phyloP scores from a whole-genome alignment of 2,329 filamentous ascomycete species.

The Chrysoporthe puriensis region DNA sequence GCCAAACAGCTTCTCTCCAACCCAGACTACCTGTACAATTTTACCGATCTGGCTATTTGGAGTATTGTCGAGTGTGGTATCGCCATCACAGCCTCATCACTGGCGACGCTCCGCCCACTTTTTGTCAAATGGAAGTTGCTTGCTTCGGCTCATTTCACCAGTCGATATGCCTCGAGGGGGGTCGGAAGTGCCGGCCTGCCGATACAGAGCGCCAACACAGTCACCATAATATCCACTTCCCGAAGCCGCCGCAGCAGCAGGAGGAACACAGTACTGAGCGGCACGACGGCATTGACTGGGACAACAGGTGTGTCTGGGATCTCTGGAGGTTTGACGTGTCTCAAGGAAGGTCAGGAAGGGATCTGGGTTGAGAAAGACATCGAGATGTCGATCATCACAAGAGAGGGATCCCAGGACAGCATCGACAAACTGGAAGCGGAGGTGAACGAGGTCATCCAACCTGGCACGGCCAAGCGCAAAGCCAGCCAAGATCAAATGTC shows the following conservation, averaged over 20 bases:
- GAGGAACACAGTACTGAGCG: conserved; percentile 12
- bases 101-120: conserved; percentile 40
- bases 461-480: conserved; percentile 14
- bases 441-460: conserved; percentile 23
- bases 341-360: conserved; percentile 10
- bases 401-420: conserved; percentile 21
- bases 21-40: conserved; percentile 44
- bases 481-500: conserved; percentile 17
- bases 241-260: conserved; percentile 13
- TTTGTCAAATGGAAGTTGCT: conserved; percentile 25
- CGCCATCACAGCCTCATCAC: conserved; percentile 43
- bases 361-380: conserved; percentile 26
- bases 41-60: conserved; percentile 48
- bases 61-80: conserved; percentile 48
- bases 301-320: background rate
- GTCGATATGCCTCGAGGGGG: conserved; percentile 18
- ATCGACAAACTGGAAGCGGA: conserved; percentile 23
- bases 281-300: conserved; percentile 13
- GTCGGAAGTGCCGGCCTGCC: conserved; percentile 18
- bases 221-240: conserved; percentile 23
- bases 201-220: conserved; percentile 20
- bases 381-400: conserved; percentile 28
- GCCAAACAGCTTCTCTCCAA: conserved; percentile 42
- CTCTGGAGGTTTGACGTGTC: background rate
- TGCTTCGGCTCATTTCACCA: conserved; percentile 20